Evolutionary conservation across 805 yeast genomes (phyloP).

Genomic region (Candida lessepsii): DNA sequence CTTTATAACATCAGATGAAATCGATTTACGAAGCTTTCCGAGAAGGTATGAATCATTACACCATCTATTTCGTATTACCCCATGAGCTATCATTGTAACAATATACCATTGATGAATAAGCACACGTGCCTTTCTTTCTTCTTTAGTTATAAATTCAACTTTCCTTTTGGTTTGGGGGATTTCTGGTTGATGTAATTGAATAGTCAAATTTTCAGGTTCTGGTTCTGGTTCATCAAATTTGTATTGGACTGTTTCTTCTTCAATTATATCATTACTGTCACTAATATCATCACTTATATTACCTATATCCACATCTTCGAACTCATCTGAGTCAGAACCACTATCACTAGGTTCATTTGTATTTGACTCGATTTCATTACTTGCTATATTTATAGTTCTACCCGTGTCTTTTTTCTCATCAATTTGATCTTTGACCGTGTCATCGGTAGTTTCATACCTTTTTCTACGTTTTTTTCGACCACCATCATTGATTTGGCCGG

Average conservation of each 20-base stretch:
- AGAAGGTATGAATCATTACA: slow-evolving; percentile 50
- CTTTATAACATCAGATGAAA: slow-evolving; percentile 37
- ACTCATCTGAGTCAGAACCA: slow-evolving; percentile 20
- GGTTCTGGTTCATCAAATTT: not conserved
- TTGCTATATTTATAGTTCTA: too few relatives aligned
- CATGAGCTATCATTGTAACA: slow-evolving; percentile 62
- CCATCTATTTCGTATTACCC: slow-evolving; percentile 72
- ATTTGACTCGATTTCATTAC: not conserved
- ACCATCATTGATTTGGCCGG: not conserved
- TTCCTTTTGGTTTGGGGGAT: slow-evolving; percentile 23
- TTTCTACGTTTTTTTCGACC: not conserved
- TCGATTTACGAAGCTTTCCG: slow-evolving; percentile 36
- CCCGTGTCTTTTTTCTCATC: too few relatives aligned
- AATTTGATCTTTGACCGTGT: too few relatives aligned
- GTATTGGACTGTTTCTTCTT: slow-evolving; percentile 2
- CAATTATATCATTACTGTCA: not conserved
- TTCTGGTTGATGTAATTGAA: slow-evolving; percentile 9
- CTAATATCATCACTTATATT: too few relatives aligned
- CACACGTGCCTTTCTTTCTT: slow-evolving; percentile 55
- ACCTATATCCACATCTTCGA: slow-evolving; percentile 23
- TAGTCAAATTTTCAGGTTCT: slow-evolving; percentile 6
- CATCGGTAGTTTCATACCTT: too few relatives aligned
- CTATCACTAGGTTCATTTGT: slow-evolving; percentile 3
- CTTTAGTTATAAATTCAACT: slow-evolving; percentile 43
- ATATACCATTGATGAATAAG: slow-evolving; percentile 59